These are phyloP conservation scores for Ophidiomyces ophidiicola DNA, from an alignment of 2,329 filamentous ascomycete genomes.

Conservation along the genomic window DNA sequence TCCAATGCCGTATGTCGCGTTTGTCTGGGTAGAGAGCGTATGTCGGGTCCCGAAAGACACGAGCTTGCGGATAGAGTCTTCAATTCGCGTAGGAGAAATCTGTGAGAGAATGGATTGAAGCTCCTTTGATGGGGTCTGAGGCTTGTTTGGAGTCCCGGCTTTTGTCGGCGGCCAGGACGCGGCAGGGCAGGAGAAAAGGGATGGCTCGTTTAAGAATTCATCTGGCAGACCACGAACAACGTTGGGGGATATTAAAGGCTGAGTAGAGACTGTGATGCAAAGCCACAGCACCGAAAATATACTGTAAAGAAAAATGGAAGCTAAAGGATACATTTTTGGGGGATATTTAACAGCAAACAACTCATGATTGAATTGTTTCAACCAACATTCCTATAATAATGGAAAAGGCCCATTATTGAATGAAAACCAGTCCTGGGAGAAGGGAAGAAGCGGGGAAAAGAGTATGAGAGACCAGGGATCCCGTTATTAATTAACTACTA, in stretches of 20 bases:
- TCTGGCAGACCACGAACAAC: slow-evolving; percentile 1
- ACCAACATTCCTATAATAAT: not conserved
- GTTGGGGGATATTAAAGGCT: slow-evolving; percentile 3
- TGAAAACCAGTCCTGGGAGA: no score
- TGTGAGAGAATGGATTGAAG: slow-evolving; percentile 9
- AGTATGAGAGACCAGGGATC: no score
- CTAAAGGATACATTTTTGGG: not conserved
- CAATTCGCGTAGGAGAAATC: slow-evolving; percentile 10
- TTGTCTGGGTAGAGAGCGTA: slow-evolving; percentile 12
- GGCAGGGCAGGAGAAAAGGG: slow-evolving; percentile 11
- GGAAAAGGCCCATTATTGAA: no score
- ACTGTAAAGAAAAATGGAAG: not conserved
- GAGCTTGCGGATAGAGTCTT: slow-evolving; percentile 10
- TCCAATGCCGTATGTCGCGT: slow-evolving; percentile 12
- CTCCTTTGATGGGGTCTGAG: slow-evolving; percentile 8
- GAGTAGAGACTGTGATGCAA: slow-evolving; percentile 1
- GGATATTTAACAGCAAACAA: not conserved
- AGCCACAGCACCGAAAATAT: slow-evolving; percentile 1
- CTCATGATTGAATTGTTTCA: not conserved
- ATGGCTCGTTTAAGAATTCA: not conserved
- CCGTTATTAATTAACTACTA: no score
- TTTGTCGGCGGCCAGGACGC: slow-evolving; percentile 9
- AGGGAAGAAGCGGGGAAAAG: no score
- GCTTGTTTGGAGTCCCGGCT: slow-evolving; percentile 6
- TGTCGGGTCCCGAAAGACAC: slow-evolving; percentile 13